Conservation (phyloP, 345 rosid species). For the Atalantia buxifolia region DNA sequence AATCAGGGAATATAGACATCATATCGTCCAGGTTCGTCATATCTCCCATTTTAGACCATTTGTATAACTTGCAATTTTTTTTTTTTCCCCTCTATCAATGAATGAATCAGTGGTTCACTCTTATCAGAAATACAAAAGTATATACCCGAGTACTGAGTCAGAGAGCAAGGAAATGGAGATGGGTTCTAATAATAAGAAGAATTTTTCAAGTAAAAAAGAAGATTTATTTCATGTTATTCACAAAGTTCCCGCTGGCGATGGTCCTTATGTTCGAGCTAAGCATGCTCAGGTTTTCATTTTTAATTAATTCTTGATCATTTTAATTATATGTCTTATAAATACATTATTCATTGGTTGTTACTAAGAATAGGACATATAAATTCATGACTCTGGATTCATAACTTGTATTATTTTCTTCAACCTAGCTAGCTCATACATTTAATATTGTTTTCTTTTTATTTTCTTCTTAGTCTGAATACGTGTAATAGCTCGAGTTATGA, state of each 20-base stretch:
- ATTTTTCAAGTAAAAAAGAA: constrained; percentile 22
- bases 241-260: constrained; percentile 83
- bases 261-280: constrained; percentile 84
- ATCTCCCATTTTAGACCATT: not conserved
- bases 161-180: constrained; percentile 17
- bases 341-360: not conserved
- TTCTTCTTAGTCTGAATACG: too few species aligned
- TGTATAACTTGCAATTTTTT: not conserved
- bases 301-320: not conserved
- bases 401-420: not conserved
- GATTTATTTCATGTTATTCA: constrained; percentile 58
- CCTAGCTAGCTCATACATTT: not conserved
- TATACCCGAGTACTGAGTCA: not conserved
- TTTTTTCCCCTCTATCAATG: not conserved
- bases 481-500: too few species aligned
- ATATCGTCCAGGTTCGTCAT: not conserved
- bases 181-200: constrained; percentile 22
- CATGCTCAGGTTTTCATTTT: constrained; percentile 63
- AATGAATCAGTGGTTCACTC: too few species aligned
- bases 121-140: not conserved
- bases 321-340: too few species aligned
- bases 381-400: not conserved
- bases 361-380: not conserved
- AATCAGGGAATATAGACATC: not conserved
- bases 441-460: too few species aligned